phyloP scores from a whole-genome alignment of 2,329 filamentous ascomycete genomes.

The Atkinsonella texensis region DNA sequence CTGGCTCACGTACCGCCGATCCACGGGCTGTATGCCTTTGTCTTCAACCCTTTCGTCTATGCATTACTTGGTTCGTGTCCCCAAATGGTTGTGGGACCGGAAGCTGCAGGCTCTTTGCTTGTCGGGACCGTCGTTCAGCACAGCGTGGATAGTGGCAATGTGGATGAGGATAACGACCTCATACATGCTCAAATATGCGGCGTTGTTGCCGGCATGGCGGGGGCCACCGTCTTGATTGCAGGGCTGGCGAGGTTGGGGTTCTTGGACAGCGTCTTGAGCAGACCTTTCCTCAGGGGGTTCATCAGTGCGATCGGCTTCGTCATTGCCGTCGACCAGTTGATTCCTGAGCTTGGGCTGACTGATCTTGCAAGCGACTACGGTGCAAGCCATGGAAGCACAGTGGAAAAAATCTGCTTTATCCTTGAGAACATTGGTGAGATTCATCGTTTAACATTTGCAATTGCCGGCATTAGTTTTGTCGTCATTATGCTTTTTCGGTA shows the following conservation, averaged over 20 bases:
- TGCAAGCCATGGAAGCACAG: constrained; percentile 73
- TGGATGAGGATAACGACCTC: constrained; percentile 50
- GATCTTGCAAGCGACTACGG: constrained; percentile 48
- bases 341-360: constrained; percentile 75
- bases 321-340: constrained; percentile 87
- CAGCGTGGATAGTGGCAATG: constrained; percentile 56
- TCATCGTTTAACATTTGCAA: constrained; percentile 62
- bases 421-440: constrained; percentile 50
- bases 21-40: constrained; percentile 87
- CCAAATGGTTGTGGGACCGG: constrained; percentile 87
- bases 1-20: constrained; percentile 87
- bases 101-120: constrained; percentile 84
- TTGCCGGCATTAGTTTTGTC: constrained; percentile 68
- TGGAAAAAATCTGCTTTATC: constrained; percentile 78
- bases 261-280: constrained; percentile 83
- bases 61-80: constrained; percentile 84
- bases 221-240: constrained; percentile 76
- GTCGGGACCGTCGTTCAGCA: constrained; percentile 76
- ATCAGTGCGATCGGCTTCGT: constrained; percentile 96
- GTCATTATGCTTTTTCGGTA: constrained; percentile 87
- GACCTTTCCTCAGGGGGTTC: constrained; percentile 87
- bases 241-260: constrained; percentile 82
- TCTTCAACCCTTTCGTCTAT: constrained; percentile 85
- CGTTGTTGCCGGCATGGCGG: constrained; percentile 77
- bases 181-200: constrained; percentile 76